phyloP scores from a whole-genome alignment of 75 land plant genomes.

The Adiantum capillusveneris region DNA sequence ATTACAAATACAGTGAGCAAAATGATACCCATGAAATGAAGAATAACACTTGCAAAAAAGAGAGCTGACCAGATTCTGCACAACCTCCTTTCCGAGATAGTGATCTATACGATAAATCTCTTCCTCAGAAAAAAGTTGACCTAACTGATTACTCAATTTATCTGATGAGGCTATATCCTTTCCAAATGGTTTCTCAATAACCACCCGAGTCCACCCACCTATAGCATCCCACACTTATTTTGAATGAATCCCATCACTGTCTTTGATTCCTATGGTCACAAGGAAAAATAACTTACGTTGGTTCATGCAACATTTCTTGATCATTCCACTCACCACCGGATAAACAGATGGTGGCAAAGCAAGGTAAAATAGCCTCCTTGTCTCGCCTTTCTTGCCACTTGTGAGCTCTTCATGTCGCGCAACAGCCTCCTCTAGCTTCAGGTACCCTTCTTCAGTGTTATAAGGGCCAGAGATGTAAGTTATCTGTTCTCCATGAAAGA shows the following conservation, averaged over 20 bases:
- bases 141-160: constrained; percentile 73
- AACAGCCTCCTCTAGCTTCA: constrained; percentile 50
- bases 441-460: constrained; percentile 65
- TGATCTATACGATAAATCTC: constrained; percentile 96
- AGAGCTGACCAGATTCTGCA: constrained; percentile 69
- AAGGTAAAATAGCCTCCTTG: constrained; percentile 82
- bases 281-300: constrained; percentile 30
- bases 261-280: too few species aligned
- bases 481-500: not conserved
- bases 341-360: constrained; percentile 97
- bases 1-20: not conserved
- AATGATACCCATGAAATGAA: too few species aligned
- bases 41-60: too few species aligned
- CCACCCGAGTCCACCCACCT: constrained; percentile 90
- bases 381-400: constrained; percentile 42
- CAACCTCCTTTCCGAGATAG: constrained; percentile 91
- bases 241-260: too few species aligned
- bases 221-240: too few species aligned
- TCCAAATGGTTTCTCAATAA: constrained; percentile 97
- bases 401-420: constrained; percentile 44
- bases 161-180: constrained; percentile 81
- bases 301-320: constrained; percentile 73
- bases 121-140: constrained; percentile 73
- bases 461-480: constrained; percentile 84
- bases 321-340: constrained; percentile 81